Conservation (phyloP, 2,329 filamentous ascomycete species). For the Lachnellula arida region DNA sequence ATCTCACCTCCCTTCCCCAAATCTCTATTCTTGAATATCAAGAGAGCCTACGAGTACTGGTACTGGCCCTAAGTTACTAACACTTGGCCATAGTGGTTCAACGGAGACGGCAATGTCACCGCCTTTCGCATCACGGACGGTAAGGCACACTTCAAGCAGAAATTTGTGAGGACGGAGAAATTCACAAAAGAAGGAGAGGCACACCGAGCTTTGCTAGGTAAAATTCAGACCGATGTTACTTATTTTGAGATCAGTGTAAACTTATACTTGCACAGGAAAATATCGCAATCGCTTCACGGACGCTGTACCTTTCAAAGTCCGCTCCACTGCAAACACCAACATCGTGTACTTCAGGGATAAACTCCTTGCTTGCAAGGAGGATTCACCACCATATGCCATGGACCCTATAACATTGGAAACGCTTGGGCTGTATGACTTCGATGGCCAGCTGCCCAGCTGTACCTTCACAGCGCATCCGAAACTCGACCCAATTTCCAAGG, state of each 20-base stretch:
- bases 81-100: slow-evolving; percentile 2
- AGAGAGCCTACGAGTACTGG: too few species aligned
- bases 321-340: slow-evolving; percentile 55
- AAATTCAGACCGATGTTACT: too few species aligned
- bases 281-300: slow-evolving; percentile 55
- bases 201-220: slow-evolving; percentile 26
- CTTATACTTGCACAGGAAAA: slow-evolving; percentile 32
- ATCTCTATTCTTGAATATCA: too few species aligned
- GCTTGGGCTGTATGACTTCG: slow-evolving; percentile 44
- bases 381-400: slow-evolving; percentile 46
- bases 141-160: slow-evolving; percentile 40
- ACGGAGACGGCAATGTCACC: slow-evolving; percentile 37
- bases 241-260: too few species aligned
- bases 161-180: slow-evolving; percentile 40
- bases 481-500: slow-evolving; percentile 44
- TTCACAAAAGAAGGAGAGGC: slow-evolving; percentile 29
- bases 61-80: too few species aligned
- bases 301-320: slow-evolving; percentile 48
- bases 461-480: slow-evolving; percentile 50
- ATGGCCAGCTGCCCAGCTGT: slow-evolving; percentile 41
- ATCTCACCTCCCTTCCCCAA: too few species aligned
- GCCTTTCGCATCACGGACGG: slow-evolving; percentile 38
- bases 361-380: slow-evolving; percentile 49
- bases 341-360: slow-evolving; percentile 51
- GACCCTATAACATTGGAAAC: slow-evolving; percentile 43